Percentiles rank a stretch among this genome's conserved stretches.
Evolutionary conservation across 2,329 filamentous ascomycete genomes (phyloP).

Genomic region (Chaetomium sp.): DNA sequence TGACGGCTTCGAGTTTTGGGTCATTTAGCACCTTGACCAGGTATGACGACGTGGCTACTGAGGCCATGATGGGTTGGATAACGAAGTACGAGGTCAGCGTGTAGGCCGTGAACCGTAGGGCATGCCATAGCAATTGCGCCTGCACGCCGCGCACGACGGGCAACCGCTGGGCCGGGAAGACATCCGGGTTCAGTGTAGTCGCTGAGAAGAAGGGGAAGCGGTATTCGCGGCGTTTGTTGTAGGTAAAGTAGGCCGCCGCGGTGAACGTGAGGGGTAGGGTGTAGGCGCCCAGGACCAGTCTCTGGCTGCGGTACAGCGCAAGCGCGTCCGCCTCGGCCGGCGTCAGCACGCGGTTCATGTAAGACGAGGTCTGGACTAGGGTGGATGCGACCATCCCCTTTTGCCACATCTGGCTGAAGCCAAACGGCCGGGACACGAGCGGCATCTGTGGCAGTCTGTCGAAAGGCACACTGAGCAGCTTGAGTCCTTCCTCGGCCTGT

Average conservation of each 20-base stretch:
- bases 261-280: conserved; percentile 3
- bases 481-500: conserved; percentile 4
- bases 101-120: conserved; percentile 14
- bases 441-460: conserved; percentile 19
- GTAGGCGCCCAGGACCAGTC: conserved; percentile 5
- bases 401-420: conserved; percentile 10
- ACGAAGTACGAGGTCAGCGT: neutral
- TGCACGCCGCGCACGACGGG: conserved; percentile 6
- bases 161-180: conserved; percentile 13
- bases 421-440: conserved; percentile 11
- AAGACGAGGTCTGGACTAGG: conserved; percentile 1
- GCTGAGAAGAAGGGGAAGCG: conserved; percentile 21
- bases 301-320: conserved; percentile 10
- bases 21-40: neutral
- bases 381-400: conserved; percentile 1
- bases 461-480: conserved; percentile 16
- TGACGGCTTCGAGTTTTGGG: too few relatives aligned
- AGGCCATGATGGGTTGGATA: neutral
- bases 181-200: conserved; percentile 13
- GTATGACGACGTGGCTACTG: conserved; percentile 6
- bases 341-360: conserved; percentile 7
- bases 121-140: conserved; percentile 15
- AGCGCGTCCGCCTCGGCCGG: conserved; percentile 17
- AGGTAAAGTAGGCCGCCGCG: conserved; percentile 6
- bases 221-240: conserved; percentile 11